A percentile compares a stretch with the other conserved stretches of the same genome.
phyloP scores from a whole-genome alignment of 176 grass and related monocot species.

The Olyra latifolia region DNA sequence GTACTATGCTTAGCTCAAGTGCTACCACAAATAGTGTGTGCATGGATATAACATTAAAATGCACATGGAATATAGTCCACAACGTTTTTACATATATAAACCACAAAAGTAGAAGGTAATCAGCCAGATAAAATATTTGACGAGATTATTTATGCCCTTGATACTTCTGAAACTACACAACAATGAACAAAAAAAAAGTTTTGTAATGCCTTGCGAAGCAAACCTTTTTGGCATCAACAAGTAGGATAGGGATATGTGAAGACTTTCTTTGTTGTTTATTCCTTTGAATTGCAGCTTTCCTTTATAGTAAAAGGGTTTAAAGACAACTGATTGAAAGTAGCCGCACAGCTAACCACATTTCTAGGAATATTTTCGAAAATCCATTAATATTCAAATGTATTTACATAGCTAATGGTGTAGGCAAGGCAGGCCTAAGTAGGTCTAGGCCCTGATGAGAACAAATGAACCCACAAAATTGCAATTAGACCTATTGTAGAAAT shows the following conservation, averaged over 20 bases:
- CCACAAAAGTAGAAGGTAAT: slow-evolving; percentile 3
- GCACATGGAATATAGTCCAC: neutral
- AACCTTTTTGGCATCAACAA: slow-evolving; percentile 8
- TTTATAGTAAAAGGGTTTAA: neutral
- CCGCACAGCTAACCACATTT: neutral
- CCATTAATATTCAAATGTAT: neutral
- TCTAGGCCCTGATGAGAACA: neutral
- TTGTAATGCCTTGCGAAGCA: slow-evolving; percentile 11
- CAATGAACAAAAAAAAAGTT: neutral
- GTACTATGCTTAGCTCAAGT: slow-evolving; percentile 21
- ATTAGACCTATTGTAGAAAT: neutral
- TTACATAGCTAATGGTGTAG: slow-evolving; percentile 2
- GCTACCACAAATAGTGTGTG: slow-evolving; percentile 18
- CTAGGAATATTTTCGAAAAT: slow-evolving; percentile 3
- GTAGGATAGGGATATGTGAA: neutral
- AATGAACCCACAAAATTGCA: slow-evolving; percentile 4
- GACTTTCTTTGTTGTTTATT: neutral
- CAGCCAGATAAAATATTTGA: neutral
- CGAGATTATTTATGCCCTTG: slow-evolving; percentile 8
- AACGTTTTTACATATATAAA: neutral
- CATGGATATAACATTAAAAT: slow-evolving; percentile 11
- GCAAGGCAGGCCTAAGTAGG: slow-evolving; percentile 11
- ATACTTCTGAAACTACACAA: neutral
- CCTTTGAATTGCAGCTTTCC: neutral
- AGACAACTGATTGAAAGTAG: slow-evolving; percentile 10